Evolutionary conservation across 441 rosid genomes (phyloP), one percentile per base, ranked within the genome.

Genomic region (Populus trichocarpa): DNA sequence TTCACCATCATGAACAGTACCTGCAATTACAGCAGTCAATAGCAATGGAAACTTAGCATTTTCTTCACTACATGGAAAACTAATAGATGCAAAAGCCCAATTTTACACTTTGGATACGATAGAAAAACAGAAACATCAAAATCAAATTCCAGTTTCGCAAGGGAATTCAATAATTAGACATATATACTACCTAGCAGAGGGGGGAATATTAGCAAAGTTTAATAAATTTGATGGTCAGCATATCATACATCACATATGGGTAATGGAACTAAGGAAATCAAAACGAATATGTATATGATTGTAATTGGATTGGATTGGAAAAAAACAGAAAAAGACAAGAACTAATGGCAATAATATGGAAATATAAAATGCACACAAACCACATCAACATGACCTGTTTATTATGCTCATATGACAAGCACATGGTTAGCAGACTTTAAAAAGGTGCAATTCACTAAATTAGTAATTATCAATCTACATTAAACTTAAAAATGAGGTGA

Each of bases 1-100:
- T 78, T 88, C 91, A 81, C 86, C 92, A 78, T 82, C 88, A 74
- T 76, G 79, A 78, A 69, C 67, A 38, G 78, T 33, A 69, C 82
- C 92, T 87, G 85, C 33, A 80, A 81, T 32, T 40, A 67, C 32
- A 80, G 72, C 75, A 50, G 69, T 82, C 61, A 76, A 83, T 23
- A 61, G n/a, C 73, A 69, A 18, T 2, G 18, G 36, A 71, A 38
- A 20, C 22, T 53, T 18, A 7, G 28, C 11, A 25, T 38, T 32
- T n/a, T 67, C 22, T 69, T 61, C 8, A 36, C 33, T 18, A 14
- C 46, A 76, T 66, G 65, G 42, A 28, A 9, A 63, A 30, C 23
- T 57, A 50, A 25, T 20, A 59, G 46, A 22, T 5, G 42, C 16
- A 7, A 38, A 7, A 33, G 22, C 66, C 28, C 67, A 64, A 69